Conservation (phyloP, 805 yeast genomes). For the Tetrapisispora iriomotensis region DNA sequence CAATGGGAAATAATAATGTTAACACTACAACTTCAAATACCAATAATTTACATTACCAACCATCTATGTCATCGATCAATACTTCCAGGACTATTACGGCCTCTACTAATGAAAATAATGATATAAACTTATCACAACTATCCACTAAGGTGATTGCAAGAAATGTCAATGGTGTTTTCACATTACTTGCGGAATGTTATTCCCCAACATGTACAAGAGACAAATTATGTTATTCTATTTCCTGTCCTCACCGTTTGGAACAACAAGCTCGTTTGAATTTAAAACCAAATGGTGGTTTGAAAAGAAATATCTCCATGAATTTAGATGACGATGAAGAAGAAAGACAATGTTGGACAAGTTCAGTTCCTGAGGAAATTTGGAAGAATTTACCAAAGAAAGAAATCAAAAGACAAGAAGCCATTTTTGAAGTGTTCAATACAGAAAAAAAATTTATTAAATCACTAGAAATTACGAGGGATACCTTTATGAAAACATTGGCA, state of each 20-base stretch:
- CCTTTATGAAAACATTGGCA: constrained; percentile 84
- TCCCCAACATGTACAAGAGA: constrained; percentile 94
- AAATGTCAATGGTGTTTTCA: constrained; percentile 76
- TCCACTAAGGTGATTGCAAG: neutral
- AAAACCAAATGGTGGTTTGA: constrained; percentile 79
- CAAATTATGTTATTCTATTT: constrained; percentile 81
- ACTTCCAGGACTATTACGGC: neutral
- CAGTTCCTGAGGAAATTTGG: constrained; percentile 72
- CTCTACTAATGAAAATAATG: neutral
- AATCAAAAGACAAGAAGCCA: constrained; percentile 87
- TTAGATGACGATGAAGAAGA: constrained; percentile 44
- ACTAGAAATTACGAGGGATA: constrained; percentile 83
- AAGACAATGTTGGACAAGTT: constrained; percentile 86
- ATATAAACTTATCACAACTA: neutral
- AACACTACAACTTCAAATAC: neutral
- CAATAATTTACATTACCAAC: constrained; percentile 6
- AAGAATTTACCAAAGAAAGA: constrained; percentile 75
- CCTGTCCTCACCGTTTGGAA: constrained; percentile 91
- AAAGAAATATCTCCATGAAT: constrained; percentile 43
- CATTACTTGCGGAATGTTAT: constrained; percentile 86
- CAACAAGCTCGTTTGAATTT: constrained; percentile 88
- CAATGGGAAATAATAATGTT: constrained; percentile 7
- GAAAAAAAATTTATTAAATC: constrained; percentile 95
- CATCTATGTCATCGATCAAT: constrained; percentile 9
- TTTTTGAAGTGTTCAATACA: constrained; percentile 86